Percentiles rank a stretch among this genome's conserved stretches.
Evolutionary conservation across 2,329 filamentous ascomycete genomes (phyloP).

Genomic region (Macrophomina phaseolina): DNA sequence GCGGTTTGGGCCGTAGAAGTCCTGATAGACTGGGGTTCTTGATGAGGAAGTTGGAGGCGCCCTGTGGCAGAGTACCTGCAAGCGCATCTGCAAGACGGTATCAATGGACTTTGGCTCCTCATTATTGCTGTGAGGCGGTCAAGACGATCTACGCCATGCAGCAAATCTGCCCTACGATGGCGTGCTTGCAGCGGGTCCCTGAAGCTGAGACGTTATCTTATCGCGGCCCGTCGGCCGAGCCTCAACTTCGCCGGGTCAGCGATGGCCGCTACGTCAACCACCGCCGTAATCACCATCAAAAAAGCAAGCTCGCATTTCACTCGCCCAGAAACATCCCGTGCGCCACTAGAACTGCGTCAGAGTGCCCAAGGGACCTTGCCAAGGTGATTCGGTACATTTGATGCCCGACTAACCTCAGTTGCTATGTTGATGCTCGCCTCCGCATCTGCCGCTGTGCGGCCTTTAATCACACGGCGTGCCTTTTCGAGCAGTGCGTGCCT

Average conservation of each 20-base stretch:
- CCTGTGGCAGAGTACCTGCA: conserved; percentile 3
- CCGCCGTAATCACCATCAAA: neutral
- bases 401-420: conserved; percentile 3
- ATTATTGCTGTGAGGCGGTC: conserved; percentile 1
- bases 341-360: neutral
- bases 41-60: neutral
- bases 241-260: neutral
- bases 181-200: conserved; percentile 11
- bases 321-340: neutral
- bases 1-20: neutral
- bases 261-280: conserved; percentile 6
- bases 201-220: conserved; percentile 15
- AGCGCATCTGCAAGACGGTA: neutral
- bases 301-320: conserved; percentile 12
- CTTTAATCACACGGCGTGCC: conserved; percentile 3
- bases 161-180: conserved; percentile 24
- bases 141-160: conserved; percentile 18
- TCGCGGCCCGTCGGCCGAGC: conserved; percentile 1
- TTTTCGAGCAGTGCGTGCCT: conserved; percentile 16
- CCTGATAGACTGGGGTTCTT: neutral
- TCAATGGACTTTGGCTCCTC: neutral
- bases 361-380: neutral
- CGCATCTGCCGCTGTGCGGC: conserved; percentile 8
- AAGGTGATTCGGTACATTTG: neutral
- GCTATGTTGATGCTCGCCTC: conserved; percentile 4